Evolutionary conservation across 1,284 basidiomycete species (phyloP).

Genomic region (Serendipita sp.): DNA sequence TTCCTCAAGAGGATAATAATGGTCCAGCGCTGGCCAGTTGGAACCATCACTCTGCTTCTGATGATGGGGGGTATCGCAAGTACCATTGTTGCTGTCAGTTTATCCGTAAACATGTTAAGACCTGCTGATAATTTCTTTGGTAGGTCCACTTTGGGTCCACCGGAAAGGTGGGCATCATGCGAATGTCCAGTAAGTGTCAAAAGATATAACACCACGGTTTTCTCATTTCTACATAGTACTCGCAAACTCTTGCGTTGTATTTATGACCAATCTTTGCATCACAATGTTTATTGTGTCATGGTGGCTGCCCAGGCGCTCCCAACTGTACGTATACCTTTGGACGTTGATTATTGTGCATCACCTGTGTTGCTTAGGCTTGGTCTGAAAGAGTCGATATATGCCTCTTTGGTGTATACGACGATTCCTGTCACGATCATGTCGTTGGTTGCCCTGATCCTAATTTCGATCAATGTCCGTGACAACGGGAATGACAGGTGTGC

Average conservation of each 20-base stretch:
- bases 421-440: no score
- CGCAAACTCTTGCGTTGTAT: not conserved
- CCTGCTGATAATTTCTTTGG: not conserved
- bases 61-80: not conserved
- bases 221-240: not conserved
- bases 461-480: no score
- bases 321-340: no score
- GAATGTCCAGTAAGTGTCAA: not conserved
- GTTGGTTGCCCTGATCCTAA: no score
- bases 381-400: no score
- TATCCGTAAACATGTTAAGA: not conserved
- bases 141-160: not conserved
- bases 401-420: no score
- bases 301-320: no score
- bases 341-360: no score
- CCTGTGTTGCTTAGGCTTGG: no score
- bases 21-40: not conserved
- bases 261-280: not conserved
- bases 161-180: not conserved
- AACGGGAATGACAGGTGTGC: not conserved
- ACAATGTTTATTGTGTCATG: not conserved
- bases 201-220: not conserved
- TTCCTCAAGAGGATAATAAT: not conserved
- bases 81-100: not conserved
- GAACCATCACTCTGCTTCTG: not conserved